Evolutionary conservation across 257 asterid species (phyloP), one percentile per base, ranked within the genome.

Genomic region (Petunia secreta): DNA sequence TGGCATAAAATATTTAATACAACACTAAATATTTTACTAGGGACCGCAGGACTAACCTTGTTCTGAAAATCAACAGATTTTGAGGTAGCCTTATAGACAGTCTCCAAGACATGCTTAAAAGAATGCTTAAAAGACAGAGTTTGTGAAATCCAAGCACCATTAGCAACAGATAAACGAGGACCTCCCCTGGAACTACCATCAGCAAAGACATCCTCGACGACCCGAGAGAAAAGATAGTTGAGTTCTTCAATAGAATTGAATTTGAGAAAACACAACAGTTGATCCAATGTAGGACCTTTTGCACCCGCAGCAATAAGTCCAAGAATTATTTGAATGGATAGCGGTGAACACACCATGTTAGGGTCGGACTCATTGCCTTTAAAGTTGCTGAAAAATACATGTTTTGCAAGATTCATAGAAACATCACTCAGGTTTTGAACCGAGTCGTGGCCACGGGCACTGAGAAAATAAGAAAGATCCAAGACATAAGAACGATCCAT

Each of bases 71-170:
- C 93, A 13, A 80, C 93, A 40, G 77, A 84, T 78, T 25, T 65
- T 15, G 92, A 82, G 77, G 82, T 83, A 63, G 95, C 93, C 82
- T 58, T 87, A 82, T 87, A 91, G 76, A 63, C 53, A 66, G 79
- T 86, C 25, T 86, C 84, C 7, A 84, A 84, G 39, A 84, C 82
- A 37, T 83, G 82, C 44, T 82, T 83, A 63, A 86, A 91, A 65
- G 64, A 64, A 64, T 87, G 85, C 80, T 89, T 91, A 55, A 91
- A 77, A 38, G 46, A 69, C 14, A 85, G 67, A 64, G 86, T 87
- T 79, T 77, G 89, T 63, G 87, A 92, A 38, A 89, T 66, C 92
- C 90, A 90, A 37, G 86, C 88, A 36, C 89, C 89, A 68, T 89
- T 89, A 7, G 92, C 93, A 68, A 88, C 85, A 15, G 91, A 82